Percentiles rank a stretch among this genome's conserved stretches.
These are phyloP conservation scores for Suhomyces taliae DNA, from an alignment of 1,139 yeast species.

Conservation along the genomic window DNA sequence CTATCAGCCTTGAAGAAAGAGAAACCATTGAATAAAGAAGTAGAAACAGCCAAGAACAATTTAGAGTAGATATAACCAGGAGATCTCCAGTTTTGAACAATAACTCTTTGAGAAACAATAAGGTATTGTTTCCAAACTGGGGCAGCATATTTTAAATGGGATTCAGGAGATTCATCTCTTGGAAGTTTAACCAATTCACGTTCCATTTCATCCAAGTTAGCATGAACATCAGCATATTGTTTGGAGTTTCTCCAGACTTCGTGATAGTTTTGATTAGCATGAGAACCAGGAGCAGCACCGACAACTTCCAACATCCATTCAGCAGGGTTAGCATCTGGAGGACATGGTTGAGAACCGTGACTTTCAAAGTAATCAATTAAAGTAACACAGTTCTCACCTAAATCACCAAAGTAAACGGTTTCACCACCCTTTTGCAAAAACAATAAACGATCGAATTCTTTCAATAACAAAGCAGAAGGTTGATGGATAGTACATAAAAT, in stretches of 20 bases:
- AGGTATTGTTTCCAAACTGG: slow-evolving; percentile 47
- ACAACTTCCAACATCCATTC: slow-evolving; percentile 61
- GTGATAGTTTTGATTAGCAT: slow-evolving; percentile 34
- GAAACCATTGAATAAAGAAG: slow-evolving; percentile 70
- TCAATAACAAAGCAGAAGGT: slow-evolving; percentile 44
- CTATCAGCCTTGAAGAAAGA: slow-evolving; percentile 68
- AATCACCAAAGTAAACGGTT: slow-evolving; percentile 79
- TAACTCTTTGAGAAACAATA: slow-evolving; percentile 54
- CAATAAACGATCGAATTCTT: slow-evolving; percentile 68
- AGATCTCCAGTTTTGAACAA: slow-evolving; percentile 74
- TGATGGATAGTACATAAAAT: slow-evolving; percentile 46
- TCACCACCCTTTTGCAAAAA: slow-evolving; percentile 53
- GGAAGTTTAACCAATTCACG: slow-evolving; percentile 30
- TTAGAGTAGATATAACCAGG: slow-evolving; percentile 72
- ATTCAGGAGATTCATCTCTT: slow-evolving; percentile 22
- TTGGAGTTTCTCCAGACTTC: slow-evolving; percentile 36
- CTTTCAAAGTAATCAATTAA: slow-evolving; percentile 57
- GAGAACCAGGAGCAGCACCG: slow-evolving; percentile 35
- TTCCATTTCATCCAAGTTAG: slow-evolving; percentile 29
- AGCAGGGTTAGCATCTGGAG: slow-evolving; percentile 49
- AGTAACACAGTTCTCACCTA: slow-evolving; percentile 57
- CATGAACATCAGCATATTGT: slow-evolving; percentile 24
- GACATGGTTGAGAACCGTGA: slow-evolving; percentile 51
- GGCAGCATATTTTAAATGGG: slow-evolving; percentile 43
- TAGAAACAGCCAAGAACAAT: slow-evolving; percentile 48